These are phyloP conservation scores for Rhazya stricta DNA, from an alignment of 257 asterid genomes.

Conservation along the genomic window DNA sequence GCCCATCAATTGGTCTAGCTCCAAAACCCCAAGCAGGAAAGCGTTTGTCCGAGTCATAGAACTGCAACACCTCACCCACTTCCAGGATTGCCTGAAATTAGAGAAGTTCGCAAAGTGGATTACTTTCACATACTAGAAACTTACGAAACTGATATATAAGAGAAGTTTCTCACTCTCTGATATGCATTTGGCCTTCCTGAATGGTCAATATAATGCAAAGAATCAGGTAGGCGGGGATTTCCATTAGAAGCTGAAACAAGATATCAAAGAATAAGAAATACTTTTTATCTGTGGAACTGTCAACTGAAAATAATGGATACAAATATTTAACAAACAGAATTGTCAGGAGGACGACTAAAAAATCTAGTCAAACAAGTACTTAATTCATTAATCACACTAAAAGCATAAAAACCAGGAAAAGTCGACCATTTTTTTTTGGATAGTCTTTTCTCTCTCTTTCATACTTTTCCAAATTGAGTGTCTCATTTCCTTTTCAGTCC, in stretches of 20 bases:
- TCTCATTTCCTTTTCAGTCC: not conserved
- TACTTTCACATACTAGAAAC: conserved; percentile 15
- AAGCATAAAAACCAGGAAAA: not conserved
- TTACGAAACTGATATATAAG: conserved; percentile 8
- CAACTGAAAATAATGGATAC: not conserved
- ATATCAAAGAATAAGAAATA: conserved; percentile 24
- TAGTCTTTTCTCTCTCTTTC: not conserved
- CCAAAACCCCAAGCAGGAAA: conserved; percentile 99
- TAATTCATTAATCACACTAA: not conserved
- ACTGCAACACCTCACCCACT: conserved; percentile 87
- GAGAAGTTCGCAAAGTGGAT: conserved; percentile 21
- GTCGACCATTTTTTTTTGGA: not conserved
- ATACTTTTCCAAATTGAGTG: not conserved
- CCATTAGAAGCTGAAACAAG: conserved; percentile 92
- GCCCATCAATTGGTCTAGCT: conserved; percentile 97
- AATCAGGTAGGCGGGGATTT: conserved; percentile 94
- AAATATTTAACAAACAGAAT: not conserved
- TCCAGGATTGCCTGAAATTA: conserved; percentile 73
- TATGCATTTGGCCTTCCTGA: conserved; percentile 91
- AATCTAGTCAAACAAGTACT: not conserved
- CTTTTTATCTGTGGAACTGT: not conserved
- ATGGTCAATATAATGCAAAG: conserved; percentile 89
- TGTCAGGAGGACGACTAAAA: not conserved
- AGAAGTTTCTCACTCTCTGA: conserved; percentile 69
- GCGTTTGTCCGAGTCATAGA: conserved; percentile 76